phyloP scores from a whole-genome alignment of 768 basidiomycete genomes.

The Mycena haematopus region DNA sequence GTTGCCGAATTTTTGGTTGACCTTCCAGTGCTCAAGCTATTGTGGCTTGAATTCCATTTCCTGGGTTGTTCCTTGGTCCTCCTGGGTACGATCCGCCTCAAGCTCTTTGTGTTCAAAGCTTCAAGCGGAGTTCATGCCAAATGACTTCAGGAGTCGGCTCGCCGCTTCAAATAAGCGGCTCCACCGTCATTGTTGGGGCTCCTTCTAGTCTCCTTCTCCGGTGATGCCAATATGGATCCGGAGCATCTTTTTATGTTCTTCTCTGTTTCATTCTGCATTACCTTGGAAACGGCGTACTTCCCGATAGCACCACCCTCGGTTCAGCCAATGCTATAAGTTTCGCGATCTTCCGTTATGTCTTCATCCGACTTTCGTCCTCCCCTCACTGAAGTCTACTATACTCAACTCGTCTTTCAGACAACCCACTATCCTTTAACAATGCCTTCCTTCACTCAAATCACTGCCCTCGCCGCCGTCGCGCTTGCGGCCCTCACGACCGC shows the following conservation, averaged over 20 bases:
- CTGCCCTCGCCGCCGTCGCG: conserved; percentile 22
- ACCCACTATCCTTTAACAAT: conserved; percentile 25
- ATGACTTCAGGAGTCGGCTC: no score
- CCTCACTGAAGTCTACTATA: conserved; percentile 6
- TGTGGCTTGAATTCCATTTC: no score
- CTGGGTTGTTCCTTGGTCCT: no score
- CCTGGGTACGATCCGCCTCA: no score
- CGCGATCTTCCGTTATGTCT: neutral
- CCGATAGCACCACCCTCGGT: neutral
- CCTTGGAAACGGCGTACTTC: conserved; percentile 6
- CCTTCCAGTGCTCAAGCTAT: no score
- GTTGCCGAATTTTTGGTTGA: no score
- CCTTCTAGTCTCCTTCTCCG: neutral
- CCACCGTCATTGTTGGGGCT: neutral
- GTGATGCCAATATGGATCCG: neutral
- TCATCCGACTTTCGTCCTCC: conserved; percentile 18
- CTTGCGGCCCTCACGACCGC: conserved; percentile 23
- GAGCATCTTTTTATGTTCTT: neutral
- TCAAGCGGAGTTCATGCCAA: no score
- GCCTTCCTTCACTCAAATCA: conserved; percentile 26
- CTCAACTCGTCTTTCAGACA: conserved; percentile 24
- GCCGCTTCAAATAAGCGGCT: neutral
- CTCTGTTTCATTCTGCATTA: neutral
- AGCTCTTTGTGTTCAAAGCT: neutral
- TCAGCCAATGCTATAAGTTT: conserved; percentile 9